phyloP scores from a whole-genome alignment of 495 filamentous ascomycete genomes.

The Penicillium dipodomyicola region DNA sequence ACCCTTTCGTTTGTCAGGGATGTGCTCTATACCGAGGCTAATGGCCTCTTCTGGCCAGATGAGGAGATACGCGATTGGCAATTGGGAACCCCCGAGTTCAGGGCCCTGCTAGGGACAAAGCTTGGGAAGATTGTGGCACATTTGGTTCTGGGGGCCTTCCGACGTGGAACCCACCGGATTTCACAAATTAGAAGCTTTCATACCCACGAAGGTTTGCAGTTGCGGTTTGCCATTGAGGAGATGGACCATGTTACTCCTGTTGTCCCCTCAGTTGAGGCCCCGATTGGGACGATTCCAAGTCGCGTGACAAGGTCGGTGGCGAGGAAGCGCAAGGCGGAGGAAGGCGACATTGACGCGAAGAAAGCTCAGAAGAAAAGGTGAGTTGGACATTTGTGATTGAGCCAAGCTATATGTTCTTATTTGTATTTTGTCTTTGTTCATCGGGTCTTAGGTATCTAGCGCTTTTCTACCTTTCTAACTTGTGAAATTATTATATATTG shows the following conservation, averaged over 20 bases:
- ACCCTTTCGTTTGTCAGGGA: background rate
- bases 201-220: background rate
- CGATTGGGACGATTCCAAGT: background rate
- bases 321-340: background rate
- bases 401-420: background rate
- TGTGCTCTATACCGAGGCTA: background rate
- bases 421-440: background rate
- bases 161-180: slow-evolving; percentile 6
- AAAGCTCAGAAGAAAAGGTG: background rate
- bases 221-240: slow-evolving; percentile 6
- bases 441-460: background rate
- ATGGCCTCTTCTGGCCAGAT: background rate
- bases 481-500: too few species aligned
- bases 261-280: too few species aligned
- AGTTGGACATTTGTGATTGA: background rate
- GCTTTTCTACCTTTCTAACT: background rate
- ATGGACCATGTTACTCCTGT: background rate
- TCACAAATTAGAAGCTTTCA: background rate
- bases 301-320: background rate
- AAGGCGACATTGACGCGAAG: background rate
- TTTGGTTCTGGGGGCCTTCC: slow-evolving; percentile 7
- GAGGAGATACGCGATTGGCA: background rate
- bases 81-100: slow-evolving; percentile 1
- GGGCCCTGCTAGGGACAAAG: slow-evolving; percentile 1
- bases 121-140: background rate